These are phyloP conservation scores for Eucalyptus lansdowneana DNA, from an alignment of 345 rosid genomes.

Conservation along the genomic window DNA sequence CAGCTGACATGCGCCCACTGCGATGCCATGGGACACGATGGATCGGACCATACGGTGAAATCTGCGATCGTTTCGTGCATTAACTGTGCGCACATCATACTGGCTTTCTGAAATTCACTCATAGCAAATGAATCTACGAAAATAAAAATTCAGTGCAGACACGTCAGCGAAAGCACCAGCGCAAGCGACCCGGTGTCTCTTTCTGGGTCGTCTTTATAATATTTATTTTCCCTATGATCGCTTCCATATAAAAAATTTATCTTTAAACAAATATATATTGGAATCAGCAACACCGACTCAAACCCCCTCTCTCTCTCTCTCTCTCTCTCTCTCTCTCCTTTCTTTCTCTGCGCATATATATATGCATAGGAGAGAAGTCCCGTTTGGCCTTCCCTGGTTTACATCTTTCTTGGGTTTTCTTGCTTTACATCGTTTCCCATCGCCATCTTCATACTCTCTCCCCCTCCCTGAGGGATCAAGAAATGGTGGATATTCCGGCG, in stretches of 20 bases:
- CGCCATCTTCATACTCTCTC: background rate
- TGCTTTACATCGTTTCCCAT: background rate
- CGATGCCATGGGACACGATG: background rate
- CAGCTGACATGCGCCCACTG: background rate
- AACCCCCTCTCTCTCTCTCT: background rate
- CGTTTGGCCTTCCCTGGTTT: background rate
- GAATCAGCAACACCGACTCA: background rate
- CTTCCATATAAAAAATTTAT: background rate
- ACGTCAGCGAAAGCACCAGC: background rate
- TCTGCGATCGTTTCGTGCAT: background rate
- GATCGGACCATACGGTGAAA: background rate
- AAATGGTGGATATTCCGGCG: conserved; percentile 72
- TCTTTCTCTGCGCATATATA: background rate
- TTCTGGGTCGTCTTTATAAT: background rate
- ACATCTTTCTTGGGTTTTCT: background rate
- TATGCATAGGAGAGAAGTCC: background rate
- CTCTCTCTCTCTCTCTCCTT: background rate
- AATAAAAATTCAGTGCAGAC: background rate
- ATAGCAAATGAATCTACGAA: background rate
- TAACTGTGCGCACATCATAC: background rate
- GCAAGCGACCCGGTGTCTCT: background rate
- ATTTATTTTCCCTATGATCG: background rate
- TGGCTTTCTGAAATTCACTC: background rate
- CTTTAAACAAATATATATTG: background rate
- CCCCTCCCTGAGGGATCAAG: background rate